Percentiles rank a stretch among this genome's conserved stretches.
Conservation (phyloP, 306 rosid genomes). For the Astragalus glycyphyllos region DNA sequence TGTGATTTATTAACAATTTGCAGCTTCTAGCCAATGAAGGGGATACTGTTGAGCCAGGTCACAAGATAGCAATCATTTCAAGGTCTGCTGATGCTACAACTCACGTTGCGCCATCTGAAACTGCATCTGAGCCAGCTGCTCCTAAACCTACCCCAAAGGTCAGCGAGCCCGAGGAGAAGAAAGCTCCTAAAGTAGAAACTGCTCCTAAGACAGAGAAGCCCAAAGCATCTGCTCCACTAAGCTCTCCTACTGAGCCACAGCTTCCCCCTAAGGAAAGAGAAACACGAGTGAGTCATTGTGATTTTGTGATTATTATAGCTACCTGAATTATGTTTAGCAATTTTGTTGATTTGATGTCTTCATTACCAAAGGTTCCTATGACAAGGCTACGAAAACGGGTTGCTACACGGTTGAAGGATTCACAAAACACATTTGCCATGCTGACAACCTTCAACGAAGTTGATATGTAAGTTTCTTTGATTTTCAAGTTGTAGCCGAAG, state of each 20-base stretch:
- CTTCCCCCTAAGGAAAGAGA: conserved; percentile 86
- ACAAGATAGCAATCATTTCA: conserved; percentile 84
- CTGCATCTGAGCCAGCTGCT: conserved; percentile 55
- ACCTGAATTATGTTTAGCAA: conserved; percentile 27
- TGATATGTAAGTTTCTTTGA: conserved; percentile 65
- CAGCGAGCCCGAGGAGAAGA: conserved; percentile 52
- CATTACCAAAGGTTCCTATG: conserved; percentile 75
- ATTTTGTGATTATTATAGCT: conserved; percentile 24
- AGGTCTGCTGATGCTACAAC: conserved; percentile 75
- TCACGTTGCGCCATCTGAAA: conserved; percentile 76
- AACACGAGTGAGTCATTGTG: conserved; percentile 64
- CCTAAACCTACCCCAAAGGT: conserved; percentile 55
- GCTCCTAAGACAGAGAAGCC: conserved; percentile 52
- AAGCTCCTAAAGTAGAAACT: conserved; percentile 61
- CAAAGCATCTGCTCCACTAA: conserved; percentile 55
- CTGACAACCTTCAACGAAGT: conserved; percentile 89
- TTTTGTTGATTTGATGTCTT: conserved; percentile 29
- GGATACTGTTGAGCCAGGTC: conserved; percentile 84
- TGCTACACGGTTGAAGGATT: conserved; percentile 77
- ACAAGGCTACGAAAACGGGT: conserved; percentile 79
- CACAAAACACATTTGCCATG: conserved; percentile 89
- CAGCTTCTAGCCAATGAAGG: conserved; percentile 88
- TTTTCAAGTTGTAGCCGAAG: conserved; percentile 12
- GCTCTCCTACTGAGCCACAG: conserved; percentile 78
- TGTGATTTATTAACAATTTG: conserved; percentile 31